Percentiles rank a stretch among this genome's conserved stretches.
Evolutionary conservation across 2,329 filamentous ascomycete genomes (phyloP).

Genomic region (Botrytis cinerea): DNA sequence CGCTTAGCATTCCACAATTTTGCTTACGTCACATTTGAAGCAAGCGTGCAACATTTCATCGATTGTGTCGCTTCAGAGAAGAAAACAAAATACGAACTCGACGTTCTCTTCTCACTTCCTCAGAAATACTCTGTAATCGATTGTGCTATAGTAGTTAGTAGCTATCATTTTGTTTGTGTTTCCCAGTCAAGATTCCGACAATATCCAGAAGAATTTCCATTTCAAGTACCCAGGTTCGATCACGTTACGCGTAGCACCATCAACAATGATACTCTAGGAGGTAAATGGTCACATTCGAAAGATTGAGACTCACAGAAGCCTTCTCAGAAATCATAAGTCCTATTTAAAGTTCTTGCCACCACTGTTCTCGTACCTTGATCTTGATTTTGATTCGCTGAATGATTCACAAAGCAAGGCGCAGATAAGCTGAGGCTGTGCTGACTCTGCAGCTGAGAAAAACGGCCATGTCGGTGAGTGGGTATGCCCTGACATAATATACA

Average conservation of each 20-base stretch:
- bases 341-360: background rate
- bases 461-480: background rate
- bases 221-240: background rate
- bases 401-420: constrained; percentile 17
- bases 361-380: background rate
- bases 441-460: background rate
- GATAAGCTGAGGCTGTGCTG: constrained; percentile 8
- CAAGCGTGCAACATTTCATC: background rate
- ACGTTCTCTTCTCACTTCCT: background rate
- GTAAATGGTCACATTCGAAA: background rate
- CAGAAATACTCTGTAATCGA: too few species aligned
- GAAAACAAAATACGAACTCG: background rate
- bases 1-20: background rate
- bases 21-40: background rate
- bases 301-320: background rate
- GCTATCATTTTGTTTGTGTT: background rate
- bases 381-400: background rate
- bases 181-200: too few species aligned
- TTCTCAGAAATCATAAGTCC: background rate
- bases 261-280: background rate
- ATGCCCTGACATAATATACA: background rate
- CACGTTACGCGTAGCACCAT: background rate
- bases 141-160: background rate
- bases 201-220: background rate
- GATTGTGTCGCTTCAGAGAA: too few species aligned